A percentile compares a stretch with the other conserved stretches of the same genome.
Conservation (phyloP, 306 rosid genomes). For the Fragaria iinumae region DNA sequence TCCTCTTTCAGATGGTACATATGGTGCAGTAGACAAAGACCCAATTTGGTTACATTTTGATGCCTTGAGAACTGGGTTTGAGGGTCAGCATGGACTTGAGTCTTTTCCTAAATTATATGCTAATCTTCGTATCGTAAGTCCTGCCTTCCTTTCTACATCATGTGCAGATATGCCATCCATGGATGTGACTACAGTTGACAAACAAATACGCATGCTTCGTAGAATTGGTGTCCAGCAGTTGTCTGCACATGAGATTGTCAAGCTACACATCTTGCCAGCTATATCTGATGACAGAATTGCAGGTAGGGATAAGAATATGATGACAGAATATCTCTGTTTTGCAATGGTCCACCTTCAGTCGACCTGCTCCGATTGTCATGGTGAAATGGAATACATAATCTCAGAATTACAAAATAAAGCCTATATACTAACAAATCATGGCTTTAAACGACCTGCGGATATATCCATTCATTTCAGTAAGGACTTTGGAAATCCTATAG, state of each 20-base stretch:
- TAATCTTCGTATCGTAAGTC: conserved; percentile 69
- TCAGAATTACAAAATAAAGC: conserved; percentile 58
- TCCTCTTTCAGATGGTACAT: conserved; percentile 91
- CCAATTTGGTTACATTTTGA: conserved; percentile 85
- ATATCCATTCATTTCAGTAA: conserved; percentile 72
- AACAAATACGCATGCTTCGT: conserved; percentile 54
- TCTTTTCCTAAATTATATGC: conserved; percentile 68
- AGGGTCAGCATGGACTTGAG: conserved; percentile 54
- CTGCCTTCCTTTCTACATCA: conserved; percentile 60
- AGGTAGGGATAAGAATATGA: conserved; percentile 42
- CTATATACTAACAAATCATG: conserved; percentile 63
- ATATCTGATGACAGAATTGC: conserved; percentile 43
- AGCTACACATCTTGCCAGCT: conserved; percentile 76
- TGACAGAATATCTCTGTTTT: conserved; percentile 85
- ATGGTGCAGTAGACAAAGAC: conserved; percentile 64
- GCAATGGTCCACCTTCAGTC: conserved; percentile 73
- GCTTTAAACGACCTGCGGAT: conserved; percentile 65
- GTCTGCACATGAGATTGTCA: conserved; percentile 88
- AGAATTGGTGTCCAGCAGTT: conserved; percentile 77
- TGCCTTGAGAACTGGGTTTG: conserved; percentile 41
- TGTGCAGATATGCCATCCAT: conserved; percentile 38
- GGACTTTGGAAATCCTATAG: conserved; percentile 71
- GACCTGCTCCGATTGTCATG: conserved; percentile 61
- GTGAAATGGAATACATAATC: conserved; percentile 58
- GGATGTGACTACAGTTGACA: conserved; percentile 42